A percentile compares a stretch with the other conserved stretches of the same genome.
Conservation (phyloP, 2,329 filamentous ascomycete species). For the Neodidymelliopsis sp. region DNA sequence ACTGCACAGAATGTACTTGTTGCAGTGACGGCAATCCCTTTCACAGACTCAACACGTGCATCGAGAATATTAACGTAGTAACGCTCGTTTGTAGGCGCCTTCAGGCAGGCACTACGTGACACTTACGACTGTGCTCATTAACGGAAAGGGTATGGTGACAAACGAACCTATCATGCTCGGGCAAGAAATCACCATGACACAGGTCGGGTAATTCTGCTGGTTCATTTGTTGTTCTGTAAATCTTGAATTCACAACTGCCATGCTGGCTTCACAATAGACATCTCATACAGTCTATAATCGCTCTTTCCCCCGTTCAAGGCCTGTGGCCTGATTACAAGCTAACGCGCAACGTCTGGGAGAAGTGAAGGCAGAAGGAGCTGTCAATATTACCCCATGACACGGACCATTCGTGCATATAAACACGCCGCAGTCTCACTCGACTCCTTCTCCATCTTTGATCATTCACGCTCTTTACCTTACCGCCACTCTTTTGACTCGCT, state of each 20-base stretch:
- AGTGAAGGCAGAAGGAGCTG: conserved; percentile 16
- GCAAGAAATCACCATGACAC: conserved; percentile 1
- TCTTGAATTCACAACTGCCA: background rate
- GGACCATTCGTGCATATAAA: conserved; percentile 12
- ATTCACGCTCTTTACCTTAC: conserved; percentile 15
- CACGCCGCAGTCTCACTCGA: background rate
- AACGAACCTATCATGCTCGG: background rate
- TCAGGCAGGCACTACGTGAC: conserved; percentile 9
- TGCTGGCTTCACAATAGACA: conserved; percentile 1
- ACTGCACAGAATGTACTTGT: background rate
- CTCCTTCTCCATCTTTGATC: conserved; percentile 8
- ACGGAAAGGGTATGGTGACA: conserved; percentile 1
- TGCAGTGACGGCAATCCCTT: background rate
- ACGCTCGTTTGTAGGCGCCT: conserved; percentile 10
- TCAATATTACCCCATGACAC: conserved; percentile 4
- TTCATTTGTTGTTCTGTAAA: background rate
- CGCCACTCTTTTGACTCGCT: conserved; percentile 5
- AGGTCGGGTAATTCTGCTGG: background rate
- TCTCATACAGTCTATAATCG: background rate
- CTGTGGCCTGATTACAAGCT: background rate
- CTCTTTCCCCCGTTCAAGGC: background rate
- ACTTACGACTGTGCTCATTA: background rate
- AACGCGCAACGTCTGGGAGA: background rate
- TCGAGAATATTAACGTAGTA: too few species aligned
- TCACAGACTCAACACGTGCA: too few species aligned